Evolutionary conservation across 2,329 filamentous ascomycete genomes (phyloP).

Genomic region (Alternaria sp.): DNA sequence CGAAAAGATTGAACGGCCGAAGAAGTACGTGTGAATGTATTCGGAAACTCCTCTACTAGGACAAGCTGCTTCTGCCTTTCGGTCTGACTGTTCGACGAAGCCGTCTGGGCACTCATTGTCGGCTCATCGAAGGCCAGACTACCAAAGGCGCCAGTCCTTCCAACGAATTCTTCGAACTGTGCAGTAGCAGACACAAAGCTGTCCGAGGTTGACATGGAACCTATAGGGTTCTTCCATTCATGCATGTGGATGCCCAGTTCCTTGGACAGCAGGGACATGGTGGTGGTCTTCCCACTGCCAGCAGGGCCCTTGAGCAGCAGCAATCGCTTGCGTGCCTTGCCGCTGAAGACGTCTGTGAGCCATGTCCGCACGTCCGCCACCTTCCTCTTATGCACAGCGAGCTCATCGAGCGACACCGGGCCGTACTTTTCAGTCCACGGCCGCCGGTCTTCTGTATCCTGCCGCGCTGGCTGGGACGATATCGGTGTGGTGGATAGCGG

Average conservation of each 20-base stretch:
- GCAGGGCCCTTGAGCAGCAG: constrained; percentile 89
- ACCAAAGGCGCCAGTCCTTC: constrained; percentile 79
- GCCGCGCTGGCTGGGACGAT: constrained; percentile 28
- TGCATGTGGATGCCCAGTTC: constrained; percentile 78
- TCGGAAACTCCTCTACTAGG: constrained; percentile 59
- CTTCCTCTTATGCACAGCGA: constrained; percentile 95
- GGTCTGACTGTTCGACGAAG: constrained; percentile 15
- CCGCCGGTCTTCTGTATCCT: constrained; percentile 61
- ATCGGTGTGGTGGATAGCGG: constrained; percentile 30
- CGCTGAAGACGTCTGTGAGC: constrained; percentile 76
- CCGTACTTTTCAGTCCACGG: constrained; percentile 91
- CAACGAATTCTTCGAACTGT: constrained; percentile 92
- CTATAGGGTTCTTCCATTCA: constrained; percentile 88
- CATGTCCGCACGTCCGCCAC: constrained; percentile 84
- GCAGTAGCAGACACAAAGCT: constrained; percentile 73
- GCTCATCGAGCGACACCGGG: constrained; percentile 76
- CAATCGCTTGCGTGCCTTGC: constrained; percentile 68
- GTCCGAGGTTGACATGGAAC: constrained; percentile 64
- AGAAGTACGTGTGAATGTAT: constrained; percentile 55
- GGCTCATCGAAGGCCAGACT: constrained; percentile 63
- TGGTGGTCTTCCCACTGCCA: constrained; percentile 92
- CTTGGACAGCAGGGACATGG: constrained; percentile 76
- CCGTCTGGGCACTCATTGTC: constrained; percentile 15
- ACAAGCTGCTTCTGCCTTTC: constrained; percentile 50
- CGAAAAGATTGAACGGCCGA: constrained; percentile 64